Evolutionary conservation across 108 stramenopile species (phyloP), one percentile per base, ranked within the genome.

Genomic region (Seminavis robusta): DNA sequence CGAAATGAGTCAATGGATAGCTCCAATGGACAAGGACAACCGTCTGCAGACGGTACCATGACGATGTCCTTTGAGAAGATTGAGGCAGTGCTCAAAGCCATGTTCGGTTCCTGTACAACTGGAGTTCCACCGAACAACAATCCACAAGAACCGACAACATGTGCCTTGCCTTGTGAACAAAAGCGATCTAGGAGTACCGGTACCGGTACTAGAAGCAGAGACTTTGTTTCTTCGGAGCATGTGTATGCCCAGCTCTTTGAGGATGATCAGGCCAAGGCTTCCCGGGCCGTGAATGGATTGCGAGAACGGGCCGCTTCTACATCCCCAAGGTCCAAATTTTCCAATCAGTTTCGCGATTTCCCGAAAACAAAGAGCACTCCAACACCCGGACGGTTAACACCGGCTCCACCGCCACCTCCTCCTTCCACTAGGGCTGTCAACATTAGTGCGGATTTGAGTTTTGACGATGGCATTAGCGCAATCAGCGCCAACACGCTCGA

Each of bases 401-500:
- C 21, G 21, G 4, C 46, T 24, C 21, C 3, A 23, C 27, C 29
- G 28, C 11, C 56, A 6, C 36, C 29, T 6, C 41, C 47, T 33
- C 52, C 66, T 24, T 43, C 56, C 1, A 33, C 34, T 25, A 17
- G 17, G 38, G 46, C 48, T 1, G 21, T 23, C 15, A 39, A 46
- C 25, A 44, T 77, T 13, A 61, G 56, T 37, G 47, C 49, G 21
- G 42, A 49, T 25, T 23, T 38, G 10, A 73, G 58, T 26, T 88
- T 88, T 60, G 88, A 90, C 56, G 88, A 90, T 74, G 80, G 83
- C n/a, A 80, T 90, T 41, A 70, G 67, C 9, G 76, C 76, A 24
- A 83, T 90, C 52, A 75, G 76, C 2, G 67, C 79, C 2, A 77
- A 86, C 39, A 90, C 84, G 11, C 66, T 90, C 33, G 88, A 90